These are phyloP conservation scores for Marasmius sp. DNA, from an alignment of 1,284 basidiomycete species.

Conservation along the genomic window DNA sequence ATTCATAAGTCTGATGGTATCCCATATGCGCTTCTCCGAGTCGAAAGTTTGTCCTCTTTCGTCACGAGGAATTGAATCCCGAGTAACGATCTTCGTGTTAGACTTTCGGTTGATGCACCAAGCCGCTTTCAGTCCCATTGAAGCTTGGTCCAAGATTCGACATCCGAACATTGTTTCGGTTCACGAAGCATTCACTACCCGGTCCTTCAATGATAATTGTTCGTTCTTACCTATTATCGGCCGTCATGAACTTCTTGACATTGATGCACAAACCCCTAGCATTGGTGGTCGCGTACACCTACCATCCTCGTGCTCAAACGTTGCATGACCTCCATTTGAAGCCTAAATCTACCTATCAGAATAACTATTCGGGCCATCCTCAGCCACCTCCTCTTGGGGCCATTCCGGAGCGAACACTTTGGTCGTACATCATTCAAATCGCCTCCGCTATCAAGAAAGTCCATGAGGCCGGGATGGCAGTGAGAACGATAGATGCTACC, in stretches of 20 bases:
- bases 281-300: conserved; percentile 91
- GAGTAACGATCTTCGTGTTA: conserved; percentile 30
- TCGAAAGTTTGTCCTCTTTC: conserved; percentile 70
- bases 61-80: conserved; percentile 9
- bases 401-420: conserved; percentile 83
- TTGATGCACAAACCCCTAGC: conserved; percentile 45
- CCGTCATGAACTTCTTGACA: neutral
- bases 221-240: conserved; percentile 27
- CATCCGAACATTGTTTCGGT: conserved; percentile 89
- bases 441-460: conserved; percentile 84
- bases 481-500: conserved; percentile 83
- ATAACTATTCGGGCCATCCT: neutral
- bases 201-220: conserved; percentile 93
- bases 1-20: conserved; percentile 78
- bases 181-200: conserved; percentile 94
- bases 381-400: conserved; percentile 21
- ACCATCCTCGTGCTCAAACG: conserved; percentile 84
- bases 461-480: conserved; percentile 82
- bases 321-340: conserved; percentile 73
- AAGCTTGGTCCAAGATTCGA: conserved; percentile 83
- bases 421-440: conserved; percentile 94
- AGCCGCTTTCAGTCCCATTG: conserved; percentile 80
- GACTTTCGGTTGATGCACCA: conserved; percentile 86
- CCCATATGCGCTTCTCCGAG: conserved; percentile 76
- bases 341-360: conserved; percentile 31